phyloP scores from a whole-genome alignment of 2,329 filamentous ascomycete genomes.

The Chaetomiaceae sp. region DNA sequence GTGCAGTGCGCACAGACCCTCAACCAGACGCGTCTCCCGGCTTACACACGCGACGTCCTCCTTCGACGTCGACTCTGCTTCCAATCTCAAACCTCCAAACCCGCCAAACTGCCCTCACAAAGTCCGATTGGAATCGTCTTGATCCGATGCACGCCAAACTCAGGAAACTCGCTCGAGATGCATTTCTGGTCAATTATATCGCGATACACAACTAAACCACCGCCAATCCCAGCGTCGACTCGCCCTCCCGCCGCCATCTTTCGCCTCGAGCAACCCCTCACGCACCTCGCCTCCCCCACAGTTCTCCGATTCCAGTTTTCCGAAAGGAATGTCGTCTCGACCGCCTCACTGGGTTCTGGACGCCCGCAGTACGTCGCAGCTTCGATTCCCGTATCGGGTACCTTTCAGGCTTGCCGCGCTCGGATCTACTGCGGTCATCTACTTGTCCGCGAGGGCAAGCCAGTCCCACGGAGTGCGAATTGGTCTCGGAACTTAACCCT shows the following conservation, averaged over 20 bases:
- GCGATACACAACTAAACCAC: slow-evolving; percentile 32
- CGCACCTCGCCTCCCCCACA: slow-evolving; percentile 74
- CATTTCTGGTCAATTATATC: slow-evolving; percentile 27
- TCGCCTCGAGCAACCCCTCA: slow-evolving; percentile 39
- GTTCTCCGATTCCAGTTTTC: slow-evolving; percentile 73
- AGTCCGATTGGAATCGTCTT: slow-evolving; percentile 25
- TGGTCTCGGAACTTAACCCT: slow-evolving; percentile 95
- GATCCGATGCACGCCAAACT: slow-evolving; percentile 18
- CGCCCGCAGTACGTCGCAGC: slow-evolving; percentile 50
- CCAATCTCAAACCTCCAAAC: not conserved
- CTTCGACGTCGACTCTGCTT: not conserved
- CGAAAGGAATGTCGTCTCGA: slow-evolving; percentile 58
- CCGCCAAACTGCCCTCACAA: slow-evolving; percentile 23
- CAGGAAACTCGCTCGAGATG: slow-evolving; percentile 30
- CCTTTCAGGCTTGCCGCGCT: slow-evolving; percentile 45
- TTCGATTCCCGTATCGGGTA: slow-evolving; percentile 57
- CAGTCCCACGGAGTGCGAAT: slow-evolving; percentile 52
- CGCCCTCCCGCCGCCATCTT: slow-evolving; percentile 39
- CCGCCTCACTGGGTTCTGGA: slow-evolving; percentile 37
- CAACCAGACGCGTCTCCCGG: not conserved
- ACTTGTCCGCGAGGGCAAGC: slow-evolving; percentile 29
- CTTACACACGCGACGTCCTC: slow-evolving; percentile 11
- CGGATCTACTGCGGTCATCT: slow-evolving; percentile 33
- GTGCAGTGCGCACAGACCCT: too few relatives aligned
- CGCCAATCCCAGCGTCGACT: slow-evolving; percentile 14